Conservation (phyloP, 345 rosid species). For the Garcia nutans region DNA sequence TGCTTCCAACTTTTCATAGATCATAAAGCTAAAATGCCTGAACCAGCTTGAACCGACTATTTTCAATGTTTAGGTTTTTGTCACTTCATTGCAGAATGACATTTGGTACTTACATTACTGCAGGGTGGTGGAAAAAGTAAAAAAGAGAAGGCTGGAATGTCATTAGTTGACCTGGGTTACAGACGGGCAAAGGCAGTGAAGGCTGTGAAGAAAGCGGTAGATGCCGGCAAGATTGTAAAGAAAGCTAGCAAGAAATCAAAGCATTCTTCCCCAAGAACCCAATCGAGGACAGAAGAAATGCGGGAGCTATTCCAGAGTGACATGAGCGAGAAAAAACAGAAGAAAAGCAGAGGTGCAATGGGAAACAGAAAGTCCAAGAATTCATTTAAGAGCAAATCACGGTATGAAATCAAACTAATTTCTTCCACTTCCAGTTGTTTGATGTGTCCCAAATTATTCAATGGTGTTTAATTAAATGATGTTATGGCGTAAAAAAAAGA, state of each 20-base stretch:
- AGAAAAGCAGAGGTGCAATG: slow-evolving; percentile 36
- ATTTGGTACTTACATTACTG: slow-evolving; percentile 2
- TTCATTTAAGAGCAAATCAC: slow-evolving; percentile 88
- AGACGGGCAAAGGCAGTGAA: slow-evolving; percentile 84
- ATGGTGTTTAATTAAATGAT: too few relatives aligned
- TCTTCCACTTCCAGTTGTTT: background rate
- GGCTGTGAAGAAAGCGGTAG: slow-evolving; percentile 67
- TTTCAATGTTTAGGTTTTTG: background rate
- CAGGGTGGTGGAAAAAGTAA: slow-evolving; percentile 53
- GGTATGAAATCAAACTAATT: slow-evolving; percentile 44
- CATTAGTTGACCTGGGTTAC: slow-evolving; percentile 75
- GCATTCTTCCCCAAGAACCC: slow-evolving; percentile 39
- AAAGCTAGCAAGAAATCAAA: slow-evolving; percentile 47
- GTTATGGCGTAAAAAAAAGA: background rate
- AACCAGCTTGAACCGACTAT: background rate
- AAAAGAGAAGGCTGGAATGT: slow-evolving; percentile 63
- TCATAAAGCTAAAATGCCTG: background rate
- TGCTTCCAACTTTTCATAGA: background rate
- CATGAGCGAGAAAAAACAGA: slow-evolving; percentile 70
- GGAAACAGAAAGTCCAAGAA: slow-evolving; percentile 61
- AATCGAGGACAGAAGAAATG: slow-evolving; percentile 78
- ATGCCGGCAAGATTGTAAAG: slow-evolving; percentile 62
- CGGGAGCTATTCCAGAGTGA: slow-evolving; percentile 74
- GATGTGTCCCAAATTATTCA: background rate
- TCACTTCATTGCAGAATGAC: slow-evolving; percentile 1